Percentiles rank a stretch among this genome's conserved stretches.
Conservation (phyloP, 2,329 filamentous ascomycete genomes). For the Metarhizium humberi region DNA sequence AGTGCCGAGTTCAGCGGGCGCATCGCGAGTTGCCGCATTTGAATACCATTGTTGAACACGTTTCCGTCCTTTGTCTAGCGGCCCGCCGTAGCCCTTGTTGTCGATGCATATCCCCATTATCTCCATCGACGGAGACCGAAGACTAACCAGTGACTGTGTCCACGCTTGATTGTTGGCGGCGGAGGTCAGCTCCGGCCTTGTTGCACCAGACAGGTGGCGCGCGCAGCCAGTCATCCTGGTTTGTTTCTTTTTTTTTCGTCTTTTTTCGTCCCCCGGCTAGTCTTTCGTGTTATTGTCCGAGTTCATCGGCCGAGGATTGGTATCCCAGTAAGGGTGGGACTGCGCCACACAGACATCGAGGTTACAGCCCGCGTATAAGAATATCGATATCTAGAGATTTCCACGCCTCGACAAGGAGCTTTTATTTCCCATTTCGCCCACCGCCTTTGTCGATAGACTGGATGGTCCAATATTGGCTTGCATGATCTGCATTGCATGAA, state of each 20-base stretch:
- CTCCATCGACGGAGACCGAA: no score
- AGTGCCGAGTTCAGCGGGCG: not conserved
- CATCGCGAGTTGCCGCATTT: not conserved
- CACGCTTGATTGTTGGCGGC: not conserved
- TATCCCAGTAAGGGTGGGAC: not conserved
- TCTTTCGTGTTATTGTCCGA: not conserved
- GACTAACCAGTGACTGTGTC: no score
- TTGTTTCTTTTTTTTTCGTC: no score
- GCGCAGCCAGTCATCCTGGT: no score
- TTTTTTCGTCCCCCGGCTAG: not conserved
- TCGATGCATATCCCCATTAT: not conserved
- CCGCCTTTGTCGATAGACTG: no score
- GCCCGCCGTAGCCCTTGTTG: not conserved
- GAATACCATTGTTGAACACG: not conserved
- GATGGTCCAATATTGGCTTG: no score
- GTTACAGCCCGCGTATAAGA: not conserved
- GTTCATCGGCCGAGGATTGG: not conserved
- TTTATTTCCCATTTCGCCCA: no score
- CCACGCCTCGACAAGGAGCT: not conserved
- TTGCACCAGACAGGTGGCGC: no score
- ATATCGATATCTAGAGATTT: not conserved
- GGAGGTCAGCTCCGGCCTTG: not conserved
- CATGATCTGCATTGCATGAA: no score
- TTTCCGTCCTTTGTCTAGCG: not conserved
- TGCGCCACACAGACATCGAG: not conserved